Base-by-base conservation (phyloP, 2,329 filamentous ascomycete species). In the Piedraia hortae region DNA sequence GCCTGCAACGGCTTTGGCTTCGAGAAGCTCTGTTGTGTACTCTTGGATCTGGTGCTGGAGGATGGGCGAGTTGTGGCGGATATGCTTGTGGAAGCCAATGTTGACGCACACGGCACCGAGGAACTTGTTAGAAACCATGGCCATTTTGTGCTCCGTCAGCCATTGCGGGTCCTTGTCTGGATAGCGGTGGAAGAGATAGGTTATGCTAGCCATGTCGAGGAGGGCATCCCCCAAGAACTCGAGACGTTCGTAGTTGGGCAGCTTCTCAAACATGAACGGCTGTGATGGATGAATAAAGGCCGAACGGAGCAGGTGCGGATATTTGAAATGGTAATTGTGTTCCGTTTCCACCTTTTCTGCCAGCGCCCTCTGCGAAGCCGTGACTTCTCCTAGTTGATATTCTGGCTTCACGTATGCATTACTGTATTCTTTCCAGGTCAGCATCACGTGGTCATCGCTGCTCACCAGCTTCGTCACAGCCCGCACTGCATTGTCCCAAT, bases 61-160 rank as follows among this genome's bases (percentile, higher is more conserved):
- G 4, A 54, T 47, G 0, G 63, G 31, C 13, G 48, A 44, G 26
- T 48, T 48, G 24, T 51, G 49, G 3, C 54, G 58, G 9, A 93
- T 47, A 38, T 82, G 67, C 21, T 53, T 60, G 38, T 91, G 66
- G 24, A 93, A 69, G 1, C 61, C 68, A 1, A 93, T 57, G 21
- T 62, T 58, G 3, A 88, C 74, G 27, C 71, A 71, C 3, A 93
- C 52, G 10, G 67, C 74, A 1, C 73, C 77, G 1, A 91, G 56
- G 38, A 93, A 97, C 28, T 80, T 78, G 48, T 97, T 97, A 23
- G 75, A 85, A 0, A 85, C 80, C 74, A 97, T 91, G n/a, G 80
- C 77, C 67, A 88, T 28, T 48, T 93, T 93, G 54, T 93, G 82
- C 45, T 93, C 85, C 0, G 85, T 93, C 27, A 97, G 54, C 82